Evolutionary conservation across 2,329 filamentous ascomycete genomes (phyloP), one percentile per base, ranked within the genome.

Genomic region (Pseudocercospora fijiensis): DNA sequence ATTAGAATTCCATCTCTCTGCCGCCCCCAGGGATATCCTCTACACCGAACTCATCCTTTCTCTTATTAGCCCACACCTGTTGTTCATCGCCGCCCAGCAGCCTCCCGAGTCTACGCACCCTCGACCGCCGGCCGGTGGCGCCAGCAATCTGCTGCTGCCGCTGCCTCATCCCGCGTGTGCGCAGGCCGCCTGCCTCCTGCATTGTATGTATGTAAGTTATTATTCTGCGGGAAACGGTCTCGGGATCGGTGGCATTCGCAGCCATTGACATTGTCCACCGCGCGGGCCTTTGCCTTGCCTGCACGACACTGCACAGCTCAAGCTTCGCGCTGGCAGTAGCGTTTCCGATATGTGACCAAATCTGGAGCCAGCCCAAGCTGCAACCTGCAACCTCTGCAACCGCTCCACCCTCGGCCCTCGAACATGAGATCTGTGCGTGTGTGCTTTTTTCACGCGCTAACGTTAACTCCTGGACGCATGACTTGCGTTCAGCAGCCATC

Each of bases 401-500:
- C 22, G 9, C 47, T 26, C 59, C 60, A 51, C 57, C 61, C 57
- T 60, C 61, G 61, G 62, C 51, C 52, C 37, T 65, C 59, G 69
- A 71, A 72, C 69, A 33, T 58, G 65, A 58, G 70, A 67, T 68
- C 69, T 65, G 70, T 72, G 70, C 70, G 49, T 65, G 49, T 65
- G 47, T 43, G 37, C 62, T 60, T 41, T 30, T 51, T 26, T 51
- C 33, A 22, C 56, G 28, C 61, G 61, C 61, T 67, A 68, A 59
- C 61, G 61, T 59, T 67, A 68, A 59, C 61, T 45, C 43, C 63
- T 45, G 53, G 28, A 47, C 62, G 60, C 64, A 72, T 72, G 69
- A 70, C 71, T 72, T 72, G 70, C 70, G 65, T 71, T 63, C 63
- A 65, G 65, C 68, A 63, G 28, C 47, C 58, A 69, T 68, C 68